A percentile compares a stretch with the other conserved stretches of the same genome.
phyloP scores from a whole-genome alignment of 1,139 yeast genomes.

The Barnettozyma hawaiiensis region DNA sequence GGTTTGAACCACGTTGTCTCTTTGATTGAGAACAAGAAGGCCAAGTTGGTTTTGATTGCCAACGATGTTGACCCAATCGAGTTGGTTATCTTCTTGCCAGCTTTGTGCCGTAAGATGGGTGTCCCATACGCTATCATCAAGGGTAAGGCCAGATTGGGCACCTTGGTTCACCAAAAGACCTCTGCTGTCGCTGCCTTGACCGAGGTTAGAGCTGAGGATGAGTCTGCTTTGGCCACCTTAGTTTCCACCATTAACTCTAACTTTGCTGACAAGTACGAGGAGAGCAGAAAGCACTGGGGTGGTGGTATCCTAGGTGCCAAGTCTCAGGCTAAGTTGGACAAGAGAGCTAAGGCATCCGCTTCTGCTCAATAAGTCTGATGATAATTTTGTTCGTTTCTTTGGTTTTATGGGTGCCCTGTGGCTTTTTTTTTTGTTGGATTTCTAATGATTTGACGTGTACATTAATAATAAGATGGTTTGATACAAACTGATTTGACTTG shows the following conservation, averaged over 20 bases:
- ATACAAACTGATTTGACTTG: neutral
- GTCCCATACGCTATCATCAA: conserved; percentile 97
- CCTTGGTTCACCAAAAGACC: conserved; percentile 95
- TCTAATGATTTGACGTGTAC: conserved; percentile 3
- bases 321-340: conserved; percentile 70
- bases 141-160: conserved; percentile 98
- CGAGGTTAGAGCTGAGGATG: conserved; percentile 90
- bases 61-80: conserved; percentile 99
- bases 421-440: too few relatives aligned
- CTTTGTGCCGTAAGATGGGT: conserved; percentile 98
- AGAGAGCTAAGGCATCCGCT: conserved; percentile 41
- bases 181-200: conserved; percentile 96
- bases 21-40: conserved; percentile 95
- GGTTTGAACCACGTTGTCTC: conserved; percentile 99
- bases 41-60: conserved; percentile 93
- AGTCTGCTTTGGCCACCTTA: conserved; percentile 87
- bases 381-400: too few relatives aligned
- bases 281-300: conserved; percentile 98
- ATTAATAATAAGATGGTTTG: conserved; percentile 6
- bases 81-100: conserved; percentile 93
- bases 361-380: conserved; percentile 7
- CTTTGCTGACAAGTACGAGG: conserved; percentile 91
- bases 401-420: neutral
- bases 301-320: conserved; percentile 97
- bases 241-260: conserved; percentile 88